Percentiles rank a stretch among this genome's conserved stretches.
These are phyloP conservation scores for Kitagawia praeruptora DNA, from an alignment of 129 eudicot species.

Conservation along the genomic window DNA sequence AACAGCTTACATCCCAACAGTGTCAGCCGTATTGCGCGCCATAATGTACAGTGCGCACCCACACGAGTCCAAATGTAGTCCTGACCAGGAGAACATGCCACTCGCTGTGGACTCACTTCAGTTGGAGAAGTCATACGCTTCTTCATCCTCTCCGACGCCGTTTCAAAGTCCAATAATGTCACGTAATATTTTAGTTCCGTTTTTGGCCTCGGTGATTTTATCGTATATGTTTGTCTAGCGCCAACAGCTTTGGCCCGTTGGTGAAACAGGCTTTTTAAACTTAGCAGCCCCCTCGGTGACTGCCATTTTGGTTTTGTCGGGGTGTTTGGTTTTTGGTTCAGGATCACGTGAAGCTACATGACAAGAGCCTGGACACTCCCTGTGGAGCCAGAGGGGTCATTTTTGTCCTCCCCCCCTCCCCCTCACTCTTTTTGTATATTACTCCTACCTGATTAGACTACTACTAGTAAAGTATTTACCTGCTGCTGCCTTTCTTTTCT, in stretches of 20 bases:
- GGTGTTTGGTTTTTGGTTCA: conserved; percentile 6
- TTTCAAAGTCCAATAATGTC: not conserved
- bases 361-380: conserved; percentile 23
- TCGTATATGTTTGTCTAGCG: conserved; percentile 29
- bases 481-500: not conserved
- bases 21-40: conserved; percentile 95
- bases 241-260: conserved; percentile 5
- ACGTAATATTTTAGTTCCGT: conserved; percentile 15
- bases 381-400: conserved; percentile 23
- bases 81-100: conserved; percentile 98
- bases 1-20: conserved; percentile 88
- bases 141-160: conserved; percentile 15
- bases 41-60: conserved; percentile 92
- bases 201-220: conserved; percentile 43
- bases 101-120: conserved; percentile 90
- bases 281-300: conserved; percentile 15
- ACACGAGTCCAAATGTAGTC: conserved; percentile 69
- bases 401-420: conserved; percentile 5
- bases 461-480: conserved; percentile 16
- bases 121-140: conserved; percentile 50
- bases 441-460: not conserved
- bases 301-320: conserved; percentile 15
- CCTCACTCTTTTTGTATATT: conserved; percentile 25
- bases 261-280: conserved; percentile 7
- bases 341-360: conserved; percentile 64